These are phyloP conservation scores for Cryptococcus sp. DNA, from an alignment of 1,284 basidiomycete genomes.

Conservation along the genomic window DNA sequence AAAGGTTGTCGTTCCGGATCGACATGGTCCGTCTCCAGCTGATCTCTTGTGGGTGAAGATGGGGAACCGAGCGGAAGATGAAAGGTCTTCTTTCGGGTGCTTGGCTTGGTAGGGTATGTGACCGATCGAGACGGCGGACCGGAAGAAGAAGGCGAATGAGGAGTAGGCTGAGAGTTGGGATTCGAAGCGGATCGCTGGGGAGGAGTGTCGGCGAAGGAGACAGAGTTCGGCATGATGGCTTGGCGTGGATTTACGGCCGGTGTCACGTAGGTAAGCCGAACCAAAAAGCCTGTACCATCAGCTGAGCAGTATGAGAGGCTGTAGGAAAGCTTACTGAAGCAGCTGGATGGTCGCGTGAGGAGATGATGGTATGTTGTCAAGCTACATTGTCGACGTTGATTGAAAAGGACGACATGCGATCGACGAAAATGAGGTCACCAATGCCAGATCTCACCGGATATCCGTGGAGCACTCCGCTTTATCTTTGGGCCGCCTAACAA, in stretches of 20 bases:
- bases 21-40: neutral
- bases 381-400: no score
- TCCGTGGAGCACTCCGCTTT: no score
- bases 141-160: neutral
- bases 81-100: neutral
- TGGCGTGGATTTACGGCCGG: neutral
- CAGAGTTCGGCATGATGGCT: neutral
- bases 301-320: no score
- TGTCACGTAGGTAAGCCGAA: no score
- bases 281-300: no score
- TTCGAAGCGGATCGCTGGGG: neutral
- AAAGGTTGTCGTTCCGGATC: slow-evolving; percentile 27
- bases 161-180: neutral
- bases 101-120: neutral
- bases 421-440: no score
- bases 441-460: no score
- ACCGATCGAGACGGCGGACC: neutral
- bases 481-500: no score
- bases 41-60: neutral
- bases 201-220: neutral
- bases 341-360: no score
- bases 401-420: no score
- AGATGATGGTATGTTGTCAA: no score
- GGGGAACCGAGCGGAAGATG: slow-evolving; percentile 2
- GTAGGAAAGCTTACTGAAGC: no score